Evolutionary conservation across 176 grass and related monocot species (phyloP).

Genomic region (Metroxylon sagu): DNA sequence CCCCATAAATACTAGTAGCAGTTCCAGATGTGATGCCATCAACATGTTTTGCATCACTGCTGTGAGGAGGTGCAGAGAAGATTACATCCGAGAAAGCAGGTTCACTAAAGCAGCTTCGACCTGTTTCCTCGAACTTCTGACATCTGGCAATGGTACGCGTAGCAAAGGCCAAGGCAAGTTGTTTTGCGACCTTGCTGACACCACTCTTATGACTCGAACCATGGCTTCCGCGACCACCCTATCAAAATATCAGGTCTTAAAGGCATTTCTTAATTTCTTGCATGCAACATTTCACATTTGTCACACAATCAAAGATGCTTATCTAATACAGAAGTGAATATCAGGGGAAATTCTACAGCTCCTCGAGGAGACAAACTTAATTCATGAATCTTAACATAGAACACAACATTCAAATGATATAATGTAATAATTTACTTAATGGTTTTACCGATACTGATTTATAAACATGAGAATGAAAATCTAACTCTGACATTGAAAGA

Average conservation of each 20-base stretch:
- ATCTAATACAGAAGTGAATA: too few relatives aligned
- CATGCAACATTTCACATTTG: background rate
- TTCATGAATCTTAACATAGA: too few relatives aligned
- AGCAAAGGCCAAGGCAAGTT: slow-evolving; percentile 51
- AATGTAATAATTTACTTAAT: too few relatives aligned
- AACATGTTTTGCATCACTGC: slow-evolving; percentile 23
- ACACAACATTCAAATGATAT: too few relatives aligned
- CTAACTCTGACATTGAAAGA: too few relatives aligned
- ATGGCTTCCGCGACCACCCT: slow-evolving; percentile 5
- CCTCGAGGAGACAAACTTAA: too few relatives aligned
- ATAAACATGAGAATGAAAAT: too few relatives aligned
- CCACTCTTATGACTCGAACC: slow-evolving; percentile 21
- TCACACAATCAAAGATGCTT: too few relatives aligned
- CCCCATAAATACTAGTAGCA: slow-evolving; percentile 3
- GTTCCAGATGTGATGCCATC: slow-evolving; percentile 31
- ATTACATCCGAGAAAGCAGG: slow-evolving; percentile 34
- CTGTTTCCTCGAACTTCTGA: slow-evolving; percentile 49
- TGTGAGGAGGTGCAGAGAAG: slow-evolving; percentile 27
- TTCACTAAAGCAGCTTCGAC: slow-evolving; percentile 52
- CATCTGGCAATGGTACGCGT: slow-evolving; percentile 40
- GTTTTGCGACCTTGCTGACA: slow-evolving; percentile 43
- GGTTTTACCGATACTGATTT: too few relatives aligned
- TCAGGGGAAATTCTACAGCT: too few relatives aligned
- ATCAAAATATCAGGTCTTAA: slow-evolving; percentile 8
- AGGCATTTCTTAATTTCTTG: background rate